Evolutionary conservation across 1,284 basidiomycete genomes (phyloP), one percentile per base, ranked within the genome.

Genomic region (Marasmius oreades): DNA sequence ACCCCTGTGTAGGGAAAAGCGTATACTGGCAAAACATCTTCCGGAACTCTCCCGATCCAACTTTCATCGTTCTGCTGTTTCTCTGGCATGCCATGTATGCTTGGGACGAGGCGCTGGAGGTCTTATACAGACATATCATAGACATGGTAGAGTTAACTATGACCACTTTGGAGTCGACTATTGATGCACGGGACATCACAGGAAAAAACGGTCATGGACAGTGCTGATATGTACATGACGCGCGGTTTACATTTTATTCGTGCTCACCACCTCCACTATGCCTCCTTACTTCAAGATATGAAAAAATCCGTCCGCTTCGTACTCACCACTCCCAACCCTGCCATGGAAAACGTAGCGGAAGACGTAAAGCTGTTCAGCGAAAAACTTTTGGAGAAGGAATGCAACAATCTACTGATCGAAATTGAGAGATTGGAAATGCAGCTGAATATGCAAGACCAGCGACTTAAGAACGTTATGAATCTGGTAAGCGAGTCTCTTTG

Each of bases 1-100:
- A 43, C 22, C 14, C 20, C 24, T n/a, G 2, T 31, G 16, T 52
- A 72, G 72, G 74, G 14, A 70, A 72, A 58, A 78, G 75, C 55
- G 78, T 82, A 2, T 82, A 84, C 59, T 84, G 81, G 81, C 69
- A 73, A 47, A 78, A 75, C 53, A 75, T 83, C 45, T 78, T 82
- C 55, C 62, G 61, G 37, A 69, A 64, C 34, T 74, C 77, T 0
- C 63, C 61, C 11, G 81, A 83, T 60, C 78, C 81, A 0, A 82
- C 79, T 0, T 78, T 83, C 53, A 59, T 82, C 1, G 70, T 84
- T n/a, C 68, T 84, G 26, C 70, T 76, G 6, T 76, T 75, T 42
- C 65, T 84, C 44, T 84, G 82, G 81, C 77, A 83, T 51, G 77
- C 79, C 5, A 59, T 82, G 56, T 83, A 82, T 61, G 76, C 77